A percentile compares a stretch with the other conserved stretches of the same genome.
Evolutionary conservation across 139 green algal species (phyloP).

Genomic region (Tetraselmis striata): DNA sequence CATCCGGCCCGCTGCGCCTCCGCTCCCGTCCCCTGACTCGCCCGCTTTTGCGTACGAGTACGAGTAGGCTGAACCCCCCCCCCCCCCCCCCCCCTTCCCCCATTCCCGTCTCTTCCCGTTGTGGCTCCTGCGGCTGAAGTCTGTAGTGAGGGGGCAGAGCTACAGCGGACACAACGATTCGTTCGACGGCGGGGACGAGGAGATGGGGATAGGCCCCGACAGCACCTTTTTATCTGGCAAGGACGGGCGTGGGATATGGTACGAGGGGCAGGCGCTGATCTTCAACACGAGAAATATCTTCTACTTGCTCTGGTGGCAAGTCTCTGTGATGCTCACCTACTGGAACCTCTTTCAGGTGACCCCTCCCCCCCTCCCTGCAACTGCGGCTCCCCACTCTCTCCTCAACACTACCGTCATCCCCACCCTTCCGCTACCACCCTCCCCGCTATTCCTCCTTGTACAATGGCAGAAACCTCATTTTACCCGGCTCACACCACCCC

Average conservation of each 20-base stretch:
- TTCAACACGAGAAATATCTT: background rate
- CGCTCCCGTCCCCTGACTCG: too few relatives aligned
- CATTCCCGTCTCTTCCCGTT: too few relatives aligned
- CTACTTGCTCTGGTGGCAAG: background rate
- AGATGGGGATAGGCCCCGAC: background rate
- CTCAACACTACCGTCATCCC: too few relatives aligned
- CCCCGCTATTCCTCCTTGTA: background rate
- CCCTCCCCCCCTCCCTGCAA: too few relatives aligned
- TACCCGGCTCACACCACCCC: background rate
- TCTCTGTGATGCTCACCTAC: background rate
- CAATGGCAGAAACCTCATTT: background rate
- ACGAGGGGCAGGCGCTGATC: background rate
- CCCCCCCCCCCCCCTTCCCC: too few relatives aligned
- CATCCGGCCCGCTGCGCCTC: too few relatives aligned
- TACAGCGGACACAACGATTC: background rate
- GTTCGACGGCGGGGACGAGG: background rate
- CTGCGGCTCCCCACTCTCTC: too few relatives aligned
- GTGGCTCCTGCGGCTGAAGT: too few relatives aligned
- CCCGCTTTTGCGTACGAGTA: background rate
- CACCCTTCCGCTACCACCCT: too few relatives aligned
- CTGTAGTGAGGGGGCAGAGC: too few relatives aligned
- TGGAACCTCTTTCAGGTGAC: background rate
- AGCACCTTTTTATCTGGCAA: background rate
- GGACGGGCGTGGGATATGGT: background rate
- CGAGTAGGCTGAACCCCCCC: too few relatives aligned